A percentile compares a stretch with the other conserved stretches of the same genome.
phyloP scores from a whole-genome alignment of 192 early-diverging fungal species.

The Pilobolus umbonatus region DNA sequence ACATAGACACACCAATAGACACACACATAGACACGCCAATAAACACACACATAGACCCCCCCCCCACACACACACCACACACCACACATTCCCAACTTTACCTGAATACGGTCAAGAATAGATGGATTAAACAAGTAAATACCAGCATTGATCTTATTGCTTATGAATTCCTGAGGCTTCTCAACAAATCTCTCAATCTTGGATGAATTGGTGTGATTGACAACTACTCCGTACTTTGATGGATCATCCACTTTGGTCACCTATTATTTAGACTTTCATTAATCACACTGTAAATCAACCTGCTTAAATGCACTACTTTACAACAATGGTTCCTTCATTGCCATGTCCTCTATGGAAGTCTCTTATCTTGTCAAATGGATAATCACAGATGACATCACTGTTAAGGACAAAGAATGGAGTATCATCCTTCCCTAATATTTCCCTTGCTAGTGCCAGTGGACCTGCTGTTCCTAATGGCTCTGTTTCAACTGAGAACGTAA shows the following conservation, averaged over 20 bases:
- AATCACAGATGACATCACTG: slow-evolving; percentile 98
- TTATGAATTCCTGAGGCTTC: slow-evolving; percentile 92
- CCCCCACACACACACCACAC: too few species aligned
- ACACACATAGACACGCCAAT: background rate
- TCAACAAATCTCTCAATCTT: slow-evolving; percentile 95
- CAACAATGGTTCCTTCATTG: slow-evolving; percentile 91
- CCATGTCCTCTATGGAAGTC: slow-evolving; percentile 92
- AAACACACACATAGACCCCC: slow-evolving; percentile 2
- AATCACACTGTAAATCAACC: background rate
- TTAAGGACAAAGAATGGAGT: slow-evolving; percentile 98
- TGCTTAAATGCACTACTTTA: slow-evolving; percentile 20
- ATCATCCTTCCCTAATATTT: slow-evolving; percentile 87
- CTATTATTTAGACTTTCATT: slow-evolving; percentile 19
- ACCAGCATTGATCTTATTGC: slow-evolving; percentile 98
- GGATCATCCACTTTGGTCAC: slow-evolving; percentile 97
- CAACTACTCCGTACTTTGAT: slow-evolving; percentile 98
- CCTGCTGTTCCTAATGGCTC: slow-evolving; percentile 97
- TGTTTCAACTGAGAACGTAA: slow-evolving; percentile 94
- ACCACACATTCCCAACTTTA: slow-evolving; percentile 25
- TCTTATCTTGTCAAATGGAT: slow-evolving; percentile 85
- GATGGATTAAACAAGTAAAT: slow-evolving; percentile 96
- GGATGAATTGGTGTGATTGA: slow-evolving; percentile 68
- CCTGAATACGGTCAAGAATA: slow-evolving; percentile 87
- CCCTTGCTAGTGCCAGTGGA: slow-evolving; percentile 90
- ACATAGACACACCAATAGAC: slow-evolving; percentile 13